Evolutionary conservation across 305 asterid genomes (phyloP), one percentile per base, ranked within the genome.

Genomic region (Fraxinus floribunda): DNA sequence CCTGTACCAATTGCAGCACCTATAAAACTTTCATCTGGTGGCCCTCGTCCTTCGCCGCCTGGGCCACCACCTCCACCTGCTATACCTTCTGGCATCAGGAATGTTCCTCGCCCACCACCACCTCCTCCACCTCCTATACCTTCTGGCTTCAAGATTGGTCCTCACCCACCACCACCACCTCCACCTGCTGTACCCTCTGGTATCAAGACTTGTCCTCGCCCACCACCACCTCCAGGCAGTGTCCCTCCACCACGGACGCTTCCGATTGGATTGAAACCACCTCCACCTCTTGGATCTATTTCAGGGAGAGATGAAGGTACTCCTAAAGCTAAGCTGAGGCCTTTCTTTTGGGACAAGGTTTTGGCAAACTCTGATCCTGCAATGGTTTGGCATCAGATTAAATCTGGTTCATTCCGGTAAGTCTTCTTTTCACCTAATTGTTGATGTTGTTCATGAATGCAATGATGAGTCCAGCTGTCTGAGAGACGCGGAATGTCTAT

Each of bases 281-380:
- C 92, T 85, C 91, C 88, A 32, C 79, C 74, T 15, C 85, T 79
- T 75, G 91, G 83, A 32, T 81, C 79, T 20, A 75, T 55, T 11
- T 7, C 82, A 68, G 89, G 38, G 22, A 86, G 75, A 20, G 94
- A 86, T 22, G 78, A 79, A 7, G 89, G 85, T 84, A 83, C 87
- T 83, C 71, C 90, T 77, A 94, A 90, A 90, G 68, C 97, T 71
- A 96, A 96, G 92, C 91, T 96, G 86, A 96, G 93, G 89, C 99
- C 99, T 64, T 96, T 96, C 92, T 96, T 96, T 84, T 96, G 99
- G 99, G 98, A 94, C 86, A 96, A 96, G 88, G 98, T 96, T 34
- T 80, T 87, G 77, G 96, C 98, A 30, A 91, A 92, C 81, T 88
- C 97, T 22, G 95, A 94, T 83, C 88, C 88, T 81, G 86, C 97